A percentile compares a stretch with the other conserved stretches of the same genome.
Conservation (phyloP, 225 moss, liverwort and hornwort species). For the Sphagnum tenellum region DNA sequence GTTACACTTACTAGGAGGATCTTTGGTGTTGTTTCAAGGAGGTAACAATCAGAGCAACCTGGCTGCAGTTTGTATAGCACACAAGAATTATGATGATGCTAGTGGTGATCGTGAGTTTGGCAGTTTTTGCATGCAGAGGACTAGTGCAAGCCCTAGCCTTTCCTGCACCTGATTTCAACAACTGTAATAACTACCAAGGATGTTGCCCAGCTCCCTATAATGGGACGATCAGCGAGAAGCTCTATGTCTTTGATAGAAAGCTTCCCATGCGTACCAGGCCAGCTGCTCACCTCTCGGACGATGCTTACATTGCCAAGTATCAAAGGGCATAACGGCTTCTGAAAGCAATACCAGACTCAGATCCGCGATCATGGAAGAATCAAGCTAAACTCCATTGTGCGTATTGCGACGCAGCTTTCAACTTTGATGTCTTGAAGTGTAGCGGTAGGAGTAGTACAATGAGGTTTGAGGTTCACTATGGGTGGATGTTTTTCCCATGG, state of each 20-base stretch:
- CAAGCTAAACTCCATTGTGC: constrained; percentile 50
- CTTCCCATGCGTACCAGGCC: constrained; percentile 13
- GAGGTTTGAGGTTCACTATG: constrained; percentile 43
- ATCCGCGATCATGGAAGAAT: constrained; percentile 37
- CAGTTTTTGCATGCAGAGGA: not conserved
- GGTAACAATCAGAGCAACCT: too few species aligned
- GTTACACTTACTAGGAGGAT: too few species aligned
- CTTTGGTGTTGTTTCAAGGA: too few species aligned
- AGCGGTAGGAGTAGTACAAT: too few species aligned
- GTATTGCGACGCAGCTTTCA: constrained; percentile 42
- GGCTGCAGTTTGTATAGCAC: too few species aligned
- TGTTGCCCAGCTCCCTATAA: too few species aligned
- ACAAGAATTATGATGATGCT: too few species aligned
- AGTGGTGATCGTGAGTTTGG: too few species aligned
- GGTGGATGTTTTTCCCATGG: constrained; percentile 61
- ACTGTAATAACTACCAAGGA: too few species aligned
- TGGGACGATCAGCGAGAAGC: too few species aligned
- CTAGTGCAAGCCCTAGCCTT: not conserved
- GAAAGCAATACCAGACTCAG: constrained; percentile 29
- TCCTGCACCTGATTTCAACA: too few species aligned
- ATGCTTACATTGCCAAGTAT: constrained; percentile 35
- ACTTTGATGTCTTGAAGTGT: not conserved
- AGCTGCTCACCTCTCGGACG: constrained; percentile 20
- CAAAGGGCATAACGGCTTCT: constrained; percentile 34
- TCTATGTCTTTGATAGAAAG: too few species aligned